Conservation (phyloP, 1,284 basidiomycete species). For the Flammula alnicola region DNA sequence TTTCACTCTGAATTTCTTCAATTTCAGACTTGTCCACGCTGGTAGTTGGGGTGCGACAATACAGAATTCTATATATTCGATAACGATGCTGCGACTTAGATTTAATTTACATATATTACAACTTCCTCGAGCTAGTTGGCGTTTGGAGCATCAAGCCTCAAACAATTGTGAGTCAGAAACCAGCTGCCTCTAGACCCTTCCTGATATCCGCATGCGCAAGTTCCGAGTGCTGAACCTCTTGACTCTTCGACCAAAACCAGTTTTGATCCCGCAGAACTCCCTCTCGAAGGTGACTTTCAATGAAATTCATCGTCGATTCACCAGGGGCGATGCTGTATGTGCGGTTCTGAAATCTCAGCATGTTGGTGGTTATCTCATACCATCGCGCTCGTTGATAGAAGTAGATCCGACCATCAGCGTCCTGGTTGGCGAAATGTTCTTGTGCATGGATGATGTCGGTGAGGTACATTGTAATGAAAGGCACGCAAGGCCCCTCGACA, state of each 20-base stretch:
- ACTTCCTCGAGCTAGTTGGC: background rate
- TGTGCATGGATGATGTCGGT: constrained; percentile 61
- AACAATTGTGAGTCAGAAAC: constrained; percentile 44
- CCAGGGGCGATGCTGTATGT: constrained; percentile 55
- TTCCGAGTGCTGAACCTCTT: constrained; percentile 63
- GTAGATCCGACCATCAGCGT: constrained; percentile 42
- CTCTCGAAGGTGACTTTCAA: constrained; percentile 48
- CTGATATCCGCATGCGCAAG: constrained; percentile 64
- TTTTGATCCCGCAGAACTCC: constrained; percentile 46
- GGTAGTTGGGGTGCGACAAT: constrained; percentile 4
- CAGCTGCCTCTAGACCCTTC: constrained; percentile 62
- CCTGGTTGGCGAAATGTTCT: constrained; percentile 52
- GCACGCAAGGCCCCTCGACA: constrained; percentile 66
- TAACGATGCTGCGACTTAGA: constrained; percentile 24
- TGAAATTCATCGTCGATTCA: constrained; percentile 49
- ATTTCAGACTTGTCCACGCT: constrained; percentile 5
- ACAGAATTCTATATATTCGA: constrained; percentile 23
- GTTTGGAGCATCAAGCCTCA: constrained; percentile 7
- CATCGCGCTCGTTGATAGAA: constrained; percentile 63
- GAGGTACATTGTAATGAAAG: constrained; percentile 67
- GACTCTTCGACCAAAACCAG: constrained; percentile 61
- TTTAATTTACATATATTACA: constrained; percentile 24
- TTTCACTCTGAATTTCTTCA: constrained; percentile 13
- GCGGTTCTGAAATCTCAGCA: constrained; percentile 62
- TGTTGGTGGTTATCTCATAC: constrained; percentile 56